These are phyloP conservation scores for Aegilops speltoides DNA, from an alignment of 176 grass and related monocot genomes.

Conservation along the genomic window DNA sequence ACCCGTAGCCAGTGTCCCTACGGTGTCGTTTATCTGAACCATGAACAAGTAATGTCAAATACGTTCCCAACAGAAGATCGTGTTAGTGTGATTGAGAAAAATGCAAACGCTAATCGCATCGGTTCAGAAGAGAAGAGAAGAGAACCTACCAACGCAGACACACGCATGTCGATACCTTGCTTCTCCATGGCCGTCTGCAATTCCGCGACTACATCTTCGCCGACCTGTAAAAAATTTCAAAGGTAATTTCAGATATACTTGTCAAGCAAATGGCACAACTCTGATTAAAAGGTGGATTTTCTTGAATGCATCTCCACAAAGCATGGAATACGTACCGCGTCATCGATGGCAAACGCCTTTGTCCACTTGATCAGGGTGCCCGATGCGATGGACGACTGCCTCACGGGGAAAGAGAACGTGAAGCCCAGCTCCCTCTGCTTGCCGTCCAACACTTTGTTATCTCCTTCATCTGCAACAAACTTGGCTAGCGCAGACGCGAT, in stretches of 20 bases:
- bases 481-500: constrained; percentile 57
- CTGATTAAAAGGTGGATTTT: neutral
- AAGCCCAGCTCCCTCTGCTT: constrained; percentile 78
- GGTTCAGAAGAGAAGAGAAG: neutral
- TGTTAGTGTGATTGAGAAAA: neutral
- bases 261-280: neutral
- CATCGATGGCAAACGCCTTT: constrained; percentile 73
- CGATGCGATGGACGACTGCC: constrained; percentile 67
- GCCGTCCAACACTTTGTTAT: neutral
- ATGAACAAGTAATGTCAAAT: constrained; percentile 13
- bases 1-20: constrained; percentile 74
- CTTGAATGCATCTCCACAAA: neutral
- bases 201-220: constrained; percentile 68
- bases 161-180: constrained; percentile 63
- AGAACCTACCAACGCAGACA: constrained; percentile 62
- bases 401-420: constrained; percentile 89
- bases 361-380: constrained; percentile 95
- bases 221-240: constrained; percentile 40
- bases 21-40: constrained; percentile 79
- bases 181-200: constrained; percentile 69
- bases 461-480: constrained; percentile 34
- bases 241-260: constrained; percentile 4
- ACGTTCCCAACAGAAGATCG: neutral
- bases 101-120: neutral
- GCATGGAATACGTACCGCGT: constrained; percentile 19